Base-by-base conservation (phyloP, 352 stramenopile genomes). In the Globisporangium lucens region DNA sequence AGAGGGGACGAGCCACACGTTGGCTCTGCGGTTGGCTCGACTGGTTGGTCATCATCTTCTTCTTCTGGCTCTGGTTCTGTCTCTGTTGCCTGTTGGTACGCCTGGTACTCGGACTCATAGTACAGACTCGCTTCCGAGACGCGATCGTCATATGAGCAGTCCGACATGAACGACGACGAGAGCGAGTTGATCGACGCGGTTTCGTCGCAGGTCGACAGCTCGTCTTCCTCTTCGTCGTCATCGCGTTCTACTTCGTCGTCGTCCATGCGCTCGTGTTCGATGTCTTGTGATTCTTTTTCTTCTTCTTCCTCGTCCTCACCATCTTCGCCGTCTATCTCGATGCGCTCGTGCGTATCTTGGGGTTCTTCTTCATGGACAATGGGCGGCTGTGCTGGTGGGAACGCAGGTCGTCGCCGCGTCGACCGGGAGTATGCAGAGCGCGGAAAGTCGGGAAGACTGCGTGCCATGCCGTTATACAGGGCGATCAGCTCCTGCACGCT, bases 161-260 rank as follows among this genome's bases (percentile, higher is more conserved):
- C 59, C 3, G 58, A 66, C 51, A 53, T 51, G 22, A 66, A 67
- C 29, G 66, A 71, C 66, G 59, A 67, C 59, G 59, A 63, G 58
- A 66, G 66, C 59, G 66, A 71, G 41, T 52, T 22, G 38, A 67
- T 67, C 29, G 66, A 71, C 59, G 51, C 66, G 6, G 66, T 71
- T 20, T 71, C 66, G 38, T 67, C 66, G 52, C 61, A 67, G 15
- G 66, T 71, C 59, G 61, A 63, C 17, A 63, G 20, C 24, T 61
- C 59, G 41, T 65, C 38, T 8, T 63, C 55, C 13, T 68, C 55
- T 1, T 67, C 51, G 15, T 17, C 22, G 10, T 61, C 59, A 3
- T 66, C 61, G 20, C 12, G 38, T 61, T 47, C 33, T n/a, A 9
- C 30, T 8, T 22, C 17, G 2, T 3, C 6, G 8, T 49, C 35